Evolutionary conservation across 2,329 filamentous ascomycete genomes (phyloP).

Genomic region (Ilyonectria destructans): DNA sequence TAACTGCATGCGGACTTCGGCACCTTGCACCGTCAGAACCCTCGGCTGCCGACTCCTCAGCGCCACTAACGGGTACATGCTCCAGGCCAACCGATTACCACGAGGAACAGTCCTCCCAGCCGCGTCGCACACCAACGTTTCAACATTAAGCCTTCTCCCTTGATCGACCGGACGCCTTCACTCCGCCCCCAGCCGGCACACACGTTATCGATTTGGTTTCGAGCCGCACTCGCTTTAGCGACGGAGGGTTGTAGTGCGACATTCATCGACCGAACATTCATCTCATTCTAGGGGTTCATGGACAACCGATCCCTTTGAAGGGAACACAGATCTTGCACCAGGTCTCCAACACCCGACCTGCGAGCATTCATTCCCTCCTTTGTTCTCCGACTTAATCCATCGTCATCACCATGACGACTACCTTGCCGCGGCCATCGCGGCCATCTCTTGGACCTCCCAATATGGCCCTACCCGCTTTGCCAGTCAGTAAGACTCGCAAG

Average conservation of each 20-base stretch:
- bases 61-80: slow-evolving; percentile 43
- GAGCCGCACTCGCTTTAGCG: slow-evolving; percentile 15
- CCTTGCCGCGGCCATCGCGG: slow-evolving; percentile 78
- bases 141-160: slow-evolving; percentile 41
- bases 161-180: slow-evolving; percentile 37
- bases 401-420: slow-evolving; percentile 59
- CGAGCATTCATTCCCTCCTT: slow-evolving; percentile 36
- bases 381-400: slow-evolving; percentile 23
- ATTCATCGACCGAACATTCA: slow-evolving; percentile 37
- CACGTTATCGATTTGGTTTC: slow-evolving; percentile 32
- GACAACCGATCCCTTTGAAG: slow-evolving; percentile 46
- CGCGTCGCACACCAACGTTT: slow-evolving; percentile 42
- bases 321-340: slow-evolving; percentile 41
- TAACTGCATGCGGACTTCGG: slow-evolving; percentile 31
- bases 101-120: slow-evolving; percentile 37
- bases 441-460: slow-evolving; percentile 81
- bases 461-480: slow-evolving; percentile 81
- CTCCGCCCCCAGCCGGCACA: slow-evolving; percentile 31
- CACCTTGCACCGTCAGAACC: slow-evolving; percentile 31
- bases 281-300: slow-evolving; percentile 47
- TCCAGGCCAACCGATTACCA: slow-evolving; percentile 38
- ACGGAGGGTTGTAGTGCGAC: slow-evolving; percentile 28
- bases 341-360: slow-evolving; percentile 40
- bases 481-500: slow-evolving; percentile 81
- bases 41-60: slow-evolving; percentile 28